Evolutionary conservation across 2,329 filamentous ascomycete species (phyloP).

Genomic region (Calonectria pseudoreteaudii): DNA sequence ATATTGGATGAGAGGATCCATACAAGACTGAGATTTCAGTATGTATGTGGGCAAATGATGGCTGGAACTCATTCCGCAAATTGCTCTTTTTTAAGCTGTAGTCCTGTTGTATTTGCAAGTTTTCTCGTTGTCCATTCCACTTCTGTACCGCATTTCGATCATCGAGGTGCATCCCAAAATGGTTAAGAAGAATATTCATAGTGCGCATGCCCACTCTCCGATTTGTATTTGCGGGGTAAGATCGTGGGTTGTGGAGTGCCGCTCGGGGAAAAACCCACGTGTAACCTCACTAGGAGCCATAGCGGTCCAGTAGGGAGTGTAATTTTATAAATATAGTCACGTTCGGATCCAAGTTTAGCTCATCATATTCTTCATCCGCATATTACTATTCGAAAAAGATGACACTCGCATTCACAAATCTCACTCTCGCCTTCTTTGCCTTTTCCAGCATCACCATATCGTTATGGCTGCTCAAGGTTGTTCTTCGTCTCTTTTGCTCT

Average conservation of each 20-base stretch:
- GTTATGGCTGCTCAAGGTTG: not conserved
- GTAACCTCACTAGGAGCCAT: not conserved
- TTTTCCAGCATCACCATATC: not conserved
- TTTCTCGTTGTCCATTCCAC: not conserved
- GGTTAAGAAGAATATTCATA: not conserved
- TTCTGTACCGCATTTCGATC: not conserved
- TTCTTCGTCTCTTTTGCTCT: too few species aligned
- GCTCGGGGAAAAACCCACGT: not conserved
- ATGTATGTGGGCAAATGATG: not conserved
- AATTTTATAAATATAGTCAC: not conserved
- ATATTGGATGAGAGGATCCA: not conserved
- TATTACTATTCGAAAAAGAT: not conserved
- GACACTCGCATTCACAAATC: not conserved
- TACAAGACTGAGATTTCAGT: not conserved
- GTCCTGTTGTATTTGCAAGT: not conserved
- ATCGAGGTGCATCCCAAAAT: not conserved
- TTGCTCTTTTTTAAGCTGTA: not conserved
- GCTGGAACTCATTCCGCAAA: not conserved
- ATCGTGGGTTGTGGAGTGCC: not conserved
- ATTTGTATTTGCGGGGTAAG: not conserved
- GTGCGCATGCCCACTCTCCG: not conserved
- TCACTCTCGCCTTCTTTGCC: not conserved
- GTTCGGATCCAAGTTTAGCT: too few species aligned
- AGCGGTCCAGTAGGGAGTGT: not conserved
- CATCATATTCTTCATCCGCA: not conserved